Base-by-base conservation (phyloP, 257 asterid genomes). In the Lycium barbarum region DNA sequence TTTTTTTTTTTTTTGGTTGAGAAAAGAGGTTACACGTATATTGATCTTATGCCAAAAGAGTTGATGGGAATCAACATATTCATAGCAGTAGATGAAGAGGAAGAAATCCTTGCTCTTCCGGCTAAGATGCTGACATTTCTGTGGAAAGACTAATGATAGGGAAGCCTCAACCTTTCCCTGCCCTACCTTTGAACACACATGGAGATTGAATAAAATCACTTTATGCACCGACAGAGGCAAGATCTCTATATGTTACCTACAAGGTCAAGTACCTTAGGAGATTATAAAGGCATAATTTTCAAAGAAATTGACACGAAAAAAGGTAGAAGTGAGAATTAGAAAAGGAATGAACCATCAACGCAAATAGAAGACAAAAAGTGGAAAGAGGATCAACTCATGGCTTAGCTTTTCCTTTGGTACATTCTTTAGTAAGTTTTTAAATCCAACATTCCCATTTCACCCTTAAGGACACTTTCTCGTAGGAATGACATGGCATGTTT, bases 81-180 rank as follows among this genome's bases (percentile, higher is more conserved):
- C 74, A 67, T 13, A 67, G 12, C 20, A 35, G 22, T 36, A 67
- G 74, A 35, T 67, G 49, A 67, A 35, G 49, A 36, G 49, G 49
- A 67, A 67, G 49, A 67, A 66, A 35, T 15, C 74, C 49, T 67
- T 35, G 74, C 49, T 67, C 74, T 36, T 7, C 4, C 1, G 15
- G 74, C 74, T 36, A 67, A 67, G 74, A 67, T 14, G 74, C 18
- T 67, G 74, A 7, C 49, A 36, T 67, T 67, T 40, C 43, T 40
- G 43, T 40, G 43, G 43, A 1, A 40, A 40, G 43, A 40, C 43
- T 40, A 40, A 40, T 40, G 5, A 40, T 40, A 40, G 43, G 3
- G 43, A 40, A 40, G 43, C 43, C 43, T 40, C 43, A 40, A 5
- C 33, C 33, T 26, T 26, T 66, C 73, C 33, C 47, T 35, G 74